Percentiles rank a stretch among this genome's conserved stretches.
phyloP scores from a whole-genome alignment of 108 stramenopile species.

The Mediolabrus comicus region DNA sequence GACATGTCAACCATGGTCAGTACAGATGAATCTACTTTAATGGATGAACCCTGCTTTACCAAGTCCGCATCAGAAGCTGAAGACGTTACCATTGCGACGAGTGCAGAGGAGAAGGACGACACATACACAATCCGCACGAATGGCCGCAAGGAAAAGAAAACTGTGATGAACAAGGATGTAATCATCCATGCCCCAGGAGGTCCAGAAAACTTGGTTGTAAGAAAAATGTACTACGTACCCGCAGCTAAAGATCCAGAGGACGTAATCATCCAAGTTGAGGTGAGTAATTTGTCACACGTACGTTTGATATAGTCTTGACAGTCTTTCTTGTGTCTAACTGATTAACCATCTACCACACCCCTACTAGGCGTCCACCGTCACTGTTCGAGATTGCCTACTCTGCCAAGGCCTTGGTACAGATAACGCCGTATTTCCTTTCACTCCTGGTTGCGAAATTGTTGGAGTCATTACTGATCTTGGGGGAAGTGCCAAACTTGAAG shows the following conservation, averaged over 20 bases:
- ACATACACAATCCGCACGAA: background rate
- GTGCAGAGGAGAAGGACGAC: background rate
- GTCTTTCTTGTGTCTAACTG: background rate
- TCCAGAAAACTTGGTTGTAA: slow-evolving; percentile 14
- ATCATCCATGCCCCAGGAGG: slow-evolving; percentile 30
- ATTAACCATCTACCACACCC: background rate
- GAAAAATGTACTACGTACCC: slow-evolving; percentile 37
- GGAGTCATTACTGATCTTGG: slow-evolving; percentile 48
- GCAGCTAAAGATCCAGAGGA: slow-evolving; percentile 11
- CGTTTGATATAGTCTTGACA: background rate
- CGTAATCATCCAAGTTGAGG: slow-evolving; percentile 50
- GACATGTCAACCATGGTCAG: background rate
- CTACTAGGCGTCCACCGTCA: slow-evolving; percentile 61
- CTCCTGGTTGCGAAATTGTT: slow-evolving; percentile 63
- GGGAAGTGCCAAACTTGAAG: slow-evolving; percentile 4
- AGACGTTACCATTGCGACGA: background rate
- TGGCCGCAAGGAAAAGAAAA: background rate
- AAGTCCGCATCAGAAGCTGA: background rate
- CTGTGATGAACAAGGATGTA: slow-evolving; percentile 20
- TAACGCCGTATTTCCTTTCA: slow-evolving; percentile 40
- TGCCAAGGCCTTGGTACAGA: slow-evolving; percentile 47
- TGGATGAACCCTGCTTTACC: background rate
- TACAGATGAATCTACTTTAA: background rate
- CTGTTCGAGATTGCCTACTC: slow-evolving; percentile 54
- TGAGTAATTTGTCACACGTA: slow-evolving; percentile 1